Conservation (phyloP, 768 basidiomycete species). For the Phylloporus sp. region DNA sequence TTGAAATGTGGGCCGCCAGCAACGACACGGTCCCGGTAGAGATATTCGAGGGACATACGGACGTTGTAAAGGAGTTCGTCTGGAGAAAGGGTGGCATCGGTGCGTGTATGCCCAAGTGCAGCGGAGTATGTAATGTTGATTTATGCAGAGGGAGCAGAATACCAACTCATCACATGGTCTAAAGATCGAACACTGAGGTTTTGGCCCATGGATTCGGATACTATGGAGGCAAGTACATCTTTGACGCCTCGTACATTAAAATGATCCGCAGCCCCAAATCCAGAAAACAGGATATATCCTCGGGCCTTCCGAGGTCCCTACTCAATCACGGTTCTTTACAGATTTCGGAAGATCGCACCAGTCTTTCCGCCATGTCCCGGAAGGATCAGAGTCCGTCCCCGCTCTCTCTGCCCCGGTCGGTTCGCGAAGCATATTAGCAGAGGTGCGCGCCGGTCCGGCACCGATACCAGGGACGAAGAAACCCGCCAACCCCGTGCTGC, state of each 20-base stretch:
- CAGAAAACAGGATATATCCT: constrained; percentile 49
- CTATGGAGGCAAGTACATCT: constrained; percentile 50
- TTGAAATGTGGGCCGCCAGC: constrained; percentile 72
- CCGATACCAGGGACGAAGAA: constrained; percentile 18
- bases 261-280: constrained; percentile 6
- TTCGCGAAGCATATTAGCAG: constrained; percentile 61
- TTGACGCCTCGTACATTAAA: neutral
- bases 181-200: constrained; percentile 89
- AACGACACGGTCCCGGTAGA: constrained; percentile 47
- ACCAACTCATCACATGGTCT: constrained; percentile 72
- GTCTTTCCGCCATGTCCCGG: constrained; percentile 57
- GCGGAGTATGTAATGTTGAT: neutral
- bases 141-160: constrained; percentile 44
- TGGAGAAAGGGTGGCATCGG: constrained; percentile 74
- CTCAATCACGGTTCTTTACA: constrained; percentile 20
- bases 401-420: constrained; percentile 65
- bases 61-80: constrained; percentile 97
- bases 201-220: constrained; percentile 77
- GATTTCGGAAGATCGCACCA: constrained; percentile 25
- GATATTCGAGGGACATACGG: constrained; percentile 80
- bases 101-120: constrained; percentile 18
- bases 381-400: constrained; percentile 33
- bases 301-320: constrained; percentile 23
- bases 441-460: constrained; percentile 55
- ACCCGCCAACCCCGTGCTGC: constrained; percentile 25